Evolutionary conservation across 2,329 filamentous ascomycete genomes (phyloP), one percentile per base, ranked within the genome.

Genomic region (Penicillium sp.): DNA sequence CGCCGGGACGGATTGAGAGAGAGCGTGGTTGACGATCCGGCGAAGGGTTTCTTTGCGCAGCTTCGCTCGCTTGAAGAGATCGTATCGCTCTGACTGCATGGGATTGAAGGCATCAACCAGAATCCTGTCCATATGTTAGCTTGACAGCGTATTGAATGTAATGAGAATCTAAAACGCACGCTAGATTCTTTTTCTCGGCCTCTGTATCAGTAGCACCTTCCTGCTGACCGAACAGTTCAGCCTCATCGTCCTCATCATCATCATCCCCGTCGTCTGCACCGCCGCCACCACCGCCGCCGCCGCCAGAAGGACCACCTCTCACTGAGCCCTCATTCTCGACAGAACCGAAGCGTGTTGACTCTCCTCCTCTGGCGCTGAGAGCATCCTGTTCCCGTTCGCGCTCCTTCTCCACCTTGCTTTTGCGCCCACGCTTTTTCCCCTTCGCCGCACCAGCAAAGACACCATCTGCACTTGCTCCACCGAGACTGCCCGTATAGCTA

Each of bases 1-100:
- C 27, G 81, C 78, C 1, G 85, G 85, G 5, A 88, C 85, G 44
- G 83, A 86, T 67, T 88, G 86, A 1, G 82, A 85, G 38, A 88
- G 79, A 1, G 85, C 86, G 67, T 86, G 83, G 62, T 88, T 88
- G 57, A 86, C 84, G 57, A 88, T 82, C 62, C 78, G 69, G 53
- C 79, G 77, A 13, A 82, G 72, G 0, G 77, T 79, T 47, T 78
- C 74, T 54, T 80, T 80, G 34, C 78, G 75, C 46, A 82, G 65
- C 59, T 79, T 80, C 7, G 76, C 72, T 14, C 79, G 76, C 39
- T 80, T 78, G 64, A 78, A 80, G 11, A 76, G 67, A 58, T 79
- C 77, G 53, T 80, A 80, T 48, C 79, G 74, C 47, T 75, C 70
- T 3, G 75, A 77, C 60, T 81, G 79, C 48, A 78, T 69, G 2